Percentiles rank a stretch among this genome's conserved stretches.
phyloP scores from a whole-genome alignment of 148 eudicot species.

The Persicaria maculosa region DNA sequence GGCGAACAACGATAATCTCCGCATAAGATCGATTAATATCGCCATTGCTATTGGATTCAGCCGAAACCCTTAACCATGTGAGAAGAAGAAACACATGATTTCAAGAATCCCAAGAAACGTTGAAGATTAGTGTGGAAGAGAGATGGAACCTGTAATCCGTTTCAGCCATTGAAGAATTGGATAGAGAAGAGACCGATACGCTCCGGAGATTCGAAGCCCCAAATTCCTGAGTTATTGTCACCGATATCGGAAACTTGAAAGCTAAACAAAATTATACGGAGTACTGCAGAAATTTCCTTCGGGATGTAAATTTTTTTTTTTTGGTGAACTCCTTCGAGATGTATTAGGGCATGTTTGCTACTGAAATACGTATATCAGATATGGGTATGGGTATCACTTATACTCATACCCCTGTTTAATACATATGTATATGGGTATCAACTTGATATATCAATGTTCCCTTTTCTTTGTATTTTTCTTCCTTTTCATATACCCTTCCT shows the following conservation, averaged over 20 bases:
- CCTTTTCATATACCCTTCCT: too few species aligned
- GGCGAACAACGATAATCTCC: conserved; percentile 51
- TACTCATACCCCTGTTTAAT: too few species aligned
- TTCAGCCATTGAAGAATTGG: conserved; percentile 19
- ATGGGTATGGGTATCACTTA: too few species aligned
- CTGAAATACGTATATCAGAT: too few species aligned
- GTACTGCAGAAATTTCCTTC: neutral
- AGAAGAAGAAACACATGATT: neutral
- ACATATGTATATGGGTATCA: too few species aligned
- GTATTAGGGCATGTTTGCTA: too few species aligned
- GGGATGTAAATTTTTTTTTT: too few species aligned
- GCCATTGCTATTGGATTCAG: conserved; percentile 12
- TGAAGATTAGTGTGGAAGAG: neutral
- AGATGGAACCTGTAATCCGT: conserved; percentile 24
- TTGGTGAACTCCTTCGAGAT: too few species aligned
- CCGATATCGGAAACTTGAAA: neutral
- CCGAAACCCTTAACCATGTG: conserved; percentile 13
- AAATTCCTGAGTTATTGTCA: neutral
- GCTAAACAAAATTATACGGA: too few species aligned
- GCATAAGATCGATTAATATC: conserved; percentile 19
- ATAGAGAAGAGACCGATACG: neutral
- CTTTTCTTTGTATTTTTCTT: too few species aligned
- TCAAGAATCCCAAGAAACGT: neutral
- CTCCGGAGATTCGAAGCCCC: neutral
- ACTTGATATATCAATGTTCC: too few species aligned